Percentiles rank a stretch among this genome's conserved stretches.
These are phyloP conservation scores for Fagopyrum homotropicum DNA, from an alignment of 148 eudicot species.

Conservation along the genomic window DNA sequence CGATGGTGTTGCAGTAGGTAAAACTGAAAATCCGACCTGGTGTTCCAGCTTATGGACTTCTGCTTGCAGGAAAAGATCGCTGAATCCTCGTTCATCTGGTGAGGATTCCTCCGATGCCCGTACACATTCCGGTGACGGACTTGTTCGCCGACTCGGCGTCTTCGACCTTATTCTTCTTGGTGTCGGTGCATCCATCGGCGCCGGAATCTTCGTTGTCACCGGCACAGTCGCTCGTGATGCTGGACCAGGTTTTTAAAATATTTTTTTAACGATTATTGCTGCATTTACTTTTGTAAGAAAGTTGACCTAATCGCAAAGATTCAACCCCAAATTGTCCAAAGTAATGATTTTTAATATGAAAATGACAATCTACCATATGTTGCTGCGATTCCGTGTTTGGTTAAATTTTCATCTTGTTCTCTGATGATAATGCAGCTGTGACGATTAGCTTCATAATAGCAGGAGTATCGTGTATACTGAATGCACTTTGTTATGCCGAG, in stretches of 20 bases:
- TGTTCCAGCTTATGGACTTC: conserved; percentile 54
- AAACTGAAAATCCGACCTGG: background rate
- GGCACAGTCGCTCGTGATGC: conserved; percentile 94
- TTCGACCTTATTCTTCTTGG: conserved; percentile 75
- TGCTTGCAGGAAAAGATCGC: conserved; percentile 39
- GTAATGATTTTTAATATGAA: background rate
- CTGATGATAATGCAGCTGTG: conserved; percentile 52
- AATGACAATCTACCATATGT: background rate
- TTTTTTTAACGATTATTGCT: no score
- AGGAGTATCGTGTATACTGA: conserved; percentile 85
- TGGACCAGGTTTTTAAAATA: conserved; percentile 60
- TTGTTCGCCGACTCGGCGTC: conserved; percentile 67
- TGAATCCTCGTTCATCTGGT: conserved; percentile 16
- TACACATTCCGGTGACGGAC: conserved; percentile 41
- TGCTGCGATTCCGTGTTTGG: background rate
- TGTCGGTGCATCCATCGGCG: conserved; percentile 92
- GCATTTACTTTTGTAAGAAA: no score
- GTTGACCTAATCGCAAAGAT: background rate
- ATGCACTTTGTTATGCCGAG: conserved; percentile 97
- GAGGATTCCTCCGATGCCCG: conserved; percentile 19
- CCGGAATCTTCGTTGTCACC: conserved; percentile 92
- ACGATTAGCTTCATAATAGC: conserved; percentile 85
- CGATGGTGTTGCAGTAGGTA: background rate
- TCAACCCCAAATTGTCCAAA: background rate
- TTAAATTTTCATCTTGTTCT: background rate